phyloP scores from a whole-genome alignment of 139 green algal genomes.

The Prasinococcaceae sp. region DNA sequence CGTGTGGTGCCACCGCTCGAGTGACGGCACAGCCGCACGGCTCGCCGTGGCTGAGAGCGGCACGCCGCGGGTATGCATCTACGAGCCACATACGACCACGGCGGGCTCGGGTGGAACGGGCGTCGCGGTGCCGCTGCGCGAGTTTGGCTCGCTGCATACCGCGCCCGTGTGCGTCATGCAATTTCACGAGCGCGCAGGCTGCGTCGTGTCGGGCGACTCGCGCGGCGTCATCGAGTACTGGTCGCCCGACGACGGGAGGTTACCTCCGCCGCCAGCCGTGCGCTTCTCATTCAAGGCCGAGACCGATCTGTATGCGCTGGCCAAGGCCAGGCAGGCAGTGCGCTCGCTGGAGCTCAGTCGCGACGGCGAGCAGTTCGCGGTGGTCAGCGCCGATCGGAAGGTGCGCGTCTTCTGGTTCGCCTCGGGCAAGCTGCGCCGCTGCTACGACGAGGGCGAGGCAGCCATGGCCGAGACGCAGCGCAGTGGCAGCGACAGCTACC shows the following conservation, averaged over 20 bases:
- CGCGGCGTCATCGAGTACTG: conserved; percentile 81
- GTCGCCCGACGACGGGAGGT: conserved; percentile 30
- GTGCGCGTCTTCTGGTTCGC: conserved; percentile 75
- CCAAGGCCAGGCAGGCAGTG: conserved; percentile 57
- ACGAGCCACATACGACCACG: too few species aligned
- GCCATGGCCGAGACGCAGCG: conserved; percentile 70
- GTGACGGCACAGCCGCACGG: too few species aligned
- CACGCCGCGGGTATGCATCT: too few species aligned
- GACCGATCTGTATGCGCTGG: conserved; percentile 85
- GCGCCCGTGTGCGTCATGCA: conserved; percentile 49
- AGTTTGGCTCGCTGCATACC: conserved; percentile 28
- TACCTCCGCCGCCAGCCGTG: conserved; percentile 18
- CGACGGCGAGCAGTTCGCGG: conserved; percentile 67
- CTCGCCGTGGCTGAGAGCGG: too few species aligned
- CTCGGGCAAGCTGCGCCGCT: conserved; percentile 65
- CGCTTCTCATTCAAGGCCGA: conserved; percentile 64
- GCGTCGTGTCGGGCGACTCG: conserved; percentile 36
- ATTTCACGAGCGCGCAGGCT: conserved; percentile 50
- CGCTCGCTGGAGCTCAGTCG: conserved; percentile 30
- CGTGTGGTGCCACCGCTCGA: conserved; percentile 56
- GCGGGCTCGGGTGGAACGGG: too few species aligned
- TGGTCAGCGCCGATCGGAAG: conserved; percentile 52
- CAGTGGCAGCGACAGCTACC: conserved; percentile 34
- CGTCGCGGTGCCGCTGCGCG: too few species aligned
- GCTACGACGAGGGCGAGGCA: conserved; percentile 70